These are phyloP conservation scores for Hypericum perforatum DNA, from an alignment of 345 rosid genomes.

Conservation along the genomic window DNA sequence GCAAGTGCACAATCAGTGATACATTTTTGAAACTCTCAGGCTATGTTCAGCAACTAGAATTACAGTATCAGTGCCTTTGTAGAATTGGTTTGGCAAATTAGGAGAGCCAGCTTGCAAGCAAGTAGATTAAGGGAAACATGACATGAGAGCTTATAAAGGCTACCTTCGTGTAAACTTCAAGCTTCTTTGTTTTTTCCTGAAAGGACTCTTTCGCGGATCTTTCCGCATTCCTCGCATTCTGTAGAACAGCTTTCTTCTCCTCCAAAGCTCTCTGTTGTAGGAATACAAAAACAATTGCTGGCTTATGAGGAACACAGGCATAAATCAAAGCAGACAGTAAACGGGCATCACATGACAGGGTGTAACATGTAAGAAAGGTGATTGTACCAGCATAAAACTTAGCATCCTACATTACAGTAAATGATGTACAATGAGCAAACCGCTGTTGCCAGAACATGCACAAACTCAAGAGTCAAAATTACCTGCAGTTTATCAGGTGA, in stretches of 20 bases:
- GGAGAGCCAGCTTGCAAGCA: neutral
- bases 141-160: constrained; percentile 8
- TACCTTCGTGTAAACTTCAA: constrained; percentile 81
- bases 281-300: too few species aligned
- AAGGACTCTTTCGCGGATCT: constrained; percentile 52
- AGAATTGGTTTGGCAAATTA: neutral
- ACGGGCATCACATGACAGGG: too few species aligned
- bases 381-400: neutral
- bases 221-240: constrained; percentile 67
- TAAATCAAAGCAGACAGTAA: too few species aligned
- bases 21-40: too few species aligned
- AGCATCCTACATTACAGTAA: neutral
- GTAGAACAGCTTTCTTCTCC: constrained; percentile 60
- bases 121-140: constrained; percentile 7
- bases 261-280: constrained; percentile 52
- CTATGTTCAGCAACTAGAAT: too few species aligned
- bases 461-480: neutral
- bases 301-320: too few species aligned
- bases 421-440: neutral
- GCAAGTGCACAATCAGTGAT: too few species aligned
- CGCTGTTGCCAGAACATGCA: neutral
- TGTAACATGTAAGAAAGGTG: too few species aligned
- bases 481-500: constrained; percentile 97
- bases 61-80: too few species aligned
- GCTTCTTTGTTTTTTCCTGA: constrained; percentile 54